Percentiles rank a stretch among this genome's conserved stretches.
These are phyloP conservation scores for Bryopsis sp. DNA, from an alignment of 139 green algal species.

Conservation along the genomic window DNA sequence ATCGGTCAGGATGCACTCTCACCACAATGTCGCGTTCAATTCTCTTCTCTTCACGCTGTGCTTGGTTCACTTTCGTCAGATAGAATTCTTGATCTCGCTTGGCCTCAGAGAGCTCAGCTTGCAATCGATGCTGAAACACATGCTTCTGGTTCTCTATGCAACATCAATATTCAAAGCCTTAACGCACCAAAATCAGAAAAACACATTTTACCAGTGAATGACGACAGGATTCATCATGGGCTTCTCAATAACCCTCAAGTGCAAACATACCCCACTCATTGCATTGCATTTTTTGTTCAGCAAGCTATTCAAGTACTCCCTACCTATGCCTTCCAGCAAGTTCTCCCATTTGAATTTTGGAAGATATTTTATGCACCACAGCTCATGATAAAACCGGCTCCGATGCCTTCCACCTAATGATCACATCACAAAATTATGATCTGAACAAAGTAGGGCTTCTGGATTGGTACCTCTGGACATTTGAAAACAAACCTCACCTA, in stretches of 20 bases:
- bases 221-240: too few relatives aligned
- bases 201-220: too few relatives aligned
- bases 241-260: too few relatives aligned
- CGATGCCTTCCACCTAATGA: constrained; percentile 7
- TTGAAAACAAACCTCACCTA: too few relatives aligned
- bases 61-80: neutral
- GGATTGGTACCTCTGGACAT: too few relatives aligned
- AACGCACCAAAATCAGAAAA: neutral
- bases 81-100: constrained; percentile 19
- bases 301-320: too few relatives aligned
- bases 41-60: constrained; percentile 6
- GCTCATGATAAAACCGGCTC: constrained; percentile 10
- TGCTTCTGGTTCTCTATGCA: neutral
- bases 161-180: neutral
- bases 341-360: constrained; percentile 20
- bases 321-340: constrained; percentile 12
- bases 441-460: neutral
- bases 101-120: constrained; percentile 13
- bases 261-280: too few relatives aligned
- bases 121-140: neutral
- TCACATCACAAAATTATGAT: neutral
- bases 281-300: too few relatives aligned
- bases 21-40: neutral
- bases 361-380: constrained; percentile 19
- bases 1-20: too few relatives aligned